Base-by-base conservation (phyloP, 2,329 filamentous ascomycete species). In the Tolypocladium ophioglossoides region DNA sequence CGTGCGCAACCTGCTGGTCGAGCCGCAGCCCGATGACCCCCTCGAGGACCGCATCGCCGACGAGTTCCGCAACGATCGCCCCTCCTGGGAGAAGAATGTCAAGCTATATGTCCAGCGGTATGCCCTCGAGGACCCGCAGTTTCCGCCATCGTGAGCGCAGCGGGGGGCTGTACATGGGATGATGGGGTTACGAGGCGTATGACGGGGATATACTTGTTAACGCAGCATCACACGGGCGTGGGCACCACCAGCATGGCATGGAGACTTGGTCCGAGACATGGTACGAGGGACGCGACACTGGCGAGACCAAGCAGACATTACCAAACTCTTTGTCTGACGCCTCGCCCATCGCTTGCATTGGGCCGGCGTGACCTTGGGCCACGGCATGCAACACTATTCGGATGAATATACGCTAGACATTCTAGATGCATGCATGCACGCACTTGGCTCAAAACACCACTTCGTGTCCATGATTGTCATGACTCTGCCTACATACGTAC, bases 11-110 rank as follows among this genome's bases (percentile, higher is more conserved):
- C 78, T 96, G 57, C 77, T 96, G 52, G 74, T 82, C 57, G 87
- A 91, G 72, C 91, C 91, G 2, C 88, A 91, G 76, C 85, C 89
- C 8, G 91, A 95, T 64, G 91, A 96, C 71, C 88, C 91, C 32
- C 86, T 96, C 60, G 91, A 96, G 78, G 76, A 84, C 3, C 78
- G 85, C 59, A 95, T 96, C 67, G 91, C 90, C 24, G 88, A 95
- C 57, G 86, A 95, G 75, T 96, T 81, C 72, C 83, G 83, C 68
- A 79, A 77, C 58, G 81, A 91, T 63, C 75, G 79, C 46, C 72
- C 74, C 51, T 79, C 78, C 60, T 96, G 88, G 66, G 84, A 91
- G 55, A 86, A 87, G 76, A 85, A 80, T 51, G 91, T 85, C 9
- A 80, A 78, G 69, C 74, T 79, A n/a, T 91, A 89, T 77, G 86